Percentiles rank a stretch among this genome's conserved stretches.
These are phyloP conservation scores for Phytopythium aichiense DNA, from an alignment of 352 stramenopile species.

Conservation along the genomic window DNA sequence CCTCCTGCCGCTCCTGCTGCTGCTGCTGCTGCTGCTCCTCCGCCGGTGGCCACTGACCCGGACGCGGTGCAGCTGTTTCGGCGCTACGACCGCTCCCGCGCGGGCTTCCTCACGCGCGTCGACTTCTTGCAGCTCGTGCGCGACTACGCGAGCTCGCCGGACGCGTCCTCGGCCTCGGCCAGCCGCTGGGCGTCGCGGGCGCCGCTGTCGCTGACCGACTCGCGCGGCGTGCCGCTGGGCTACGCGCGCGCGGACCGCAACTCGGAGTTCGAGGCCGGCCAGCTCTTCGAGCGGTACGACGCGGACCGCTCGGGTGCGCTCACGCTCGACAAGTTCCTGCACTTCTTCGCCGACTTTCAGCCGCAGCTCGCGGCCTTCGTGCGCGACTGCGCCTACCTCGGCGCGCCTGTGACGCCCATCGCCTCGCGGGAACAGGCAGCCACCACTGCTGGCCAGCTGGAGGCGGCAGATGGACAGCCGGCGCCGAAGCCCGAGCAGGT, in stretches of 20 bases:
- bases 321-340: constrained; percentile 57
- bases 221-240: constrained; percentile 57
- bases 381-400: constrained; percentile 46
- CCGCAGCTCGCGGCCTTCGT: constrained; percentile 59
- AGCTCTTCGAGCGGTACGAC: constrained; percentile 83
- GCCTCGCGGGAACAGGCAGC: background rate
- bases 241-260: constrained; percentile 70
- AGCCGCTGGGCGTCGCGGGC: constrained; percentile 11
- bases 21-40: background rate
- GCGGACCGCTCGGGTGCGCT: constrained; percentile 49
- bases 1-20: background rate
- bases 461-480: background rate
- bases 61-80: constrained; percentile 82
- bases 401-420: constrained; percentile 4
- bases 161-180: constrained; percentile 6
- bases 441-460: background rate
- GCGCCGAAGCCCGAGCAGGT: background rate
- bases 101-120: constrained; percentile 42
- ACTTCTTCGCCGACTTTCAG: constrained; percentile 75
- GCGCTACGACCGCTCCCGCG: constrained; percentile 60
- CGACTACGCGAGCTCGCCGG: constrained; percentile 51
- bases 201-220: constrained; percentile 61
- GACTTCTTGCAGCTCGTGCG: constrained; percentile 70
- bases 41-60: constrained; percentile 25
- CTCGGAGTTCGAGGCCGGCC: constrained; percentile 80